Percentiles rank a stretch among this genome's conserved stretches.
Conservation (phyloP, 192 early-diverging fungal genomes). For the Lobosporangium transversale region DNA sequence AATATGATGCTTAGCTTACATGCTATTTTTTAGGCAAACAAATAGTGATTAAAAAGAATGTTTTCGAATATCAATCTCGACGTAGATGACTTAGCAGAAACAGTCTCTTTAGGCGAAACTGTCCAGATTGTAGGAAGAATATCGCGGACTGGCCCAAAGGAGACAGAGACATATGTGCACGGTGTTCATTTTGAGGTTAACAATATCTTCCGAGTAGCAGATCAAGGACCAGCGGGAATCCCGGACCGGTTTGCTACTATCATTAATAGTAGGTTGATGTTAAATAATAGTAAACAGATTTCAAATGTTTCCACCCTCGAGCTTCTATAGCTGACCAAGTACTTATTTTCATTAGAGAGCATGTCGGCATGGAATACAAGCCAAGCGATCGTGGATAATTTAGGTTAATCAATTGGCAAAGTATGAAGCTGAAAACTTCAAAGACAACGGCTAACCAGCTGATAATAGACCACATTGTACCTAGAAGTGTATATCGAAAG, state of each 20-base stretch:
- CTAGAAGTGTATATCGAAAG: conserved; percentile 21
- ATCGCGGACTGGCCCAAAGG: not conserved
- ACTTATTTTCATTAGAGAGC: not conserved
- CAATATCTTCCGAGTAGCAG: conserved; percentile 5
- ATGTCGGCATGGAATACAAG: conserved; percentile 37
- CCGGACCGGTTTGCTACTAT: conserved; percentile 1
- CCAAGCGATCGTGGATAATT: conserved; percentile 35
- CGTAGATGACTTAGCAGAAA: conserved; percentile 29
- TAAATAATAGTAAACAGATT: not conserved
- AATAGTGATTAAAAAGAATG: not conserved
- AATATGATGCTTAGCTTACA: too few relatives aligned
- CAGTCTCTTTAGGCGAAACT: conserved; percentile 7
- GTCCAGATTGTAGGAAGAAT: conserved; percentile 18
- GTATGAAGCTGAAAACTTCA: not conserved
- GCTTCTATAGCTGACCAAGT: not conserved
- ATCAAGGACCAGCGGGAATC: not conserved
- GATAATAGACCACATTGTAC: conserved; percentile 10
- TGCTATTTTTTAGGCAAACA: too few relatives aligned
- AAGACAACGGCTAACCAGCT: not conserved
- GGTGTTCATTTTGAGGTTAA: conserved; percentile 34
- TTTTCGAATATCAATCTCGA: not conserved
- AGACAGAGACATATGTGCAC: not conserved
- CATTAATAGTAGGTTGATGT: conserved; percentile 7
- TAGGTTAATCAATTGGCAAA: conserved; percentile 22
- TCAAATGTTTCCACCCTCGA: not conserved